phyloP scores from a whole-genome alignment of 441 rosid genomes.

The Metrosideros polymorpha region DNA sequence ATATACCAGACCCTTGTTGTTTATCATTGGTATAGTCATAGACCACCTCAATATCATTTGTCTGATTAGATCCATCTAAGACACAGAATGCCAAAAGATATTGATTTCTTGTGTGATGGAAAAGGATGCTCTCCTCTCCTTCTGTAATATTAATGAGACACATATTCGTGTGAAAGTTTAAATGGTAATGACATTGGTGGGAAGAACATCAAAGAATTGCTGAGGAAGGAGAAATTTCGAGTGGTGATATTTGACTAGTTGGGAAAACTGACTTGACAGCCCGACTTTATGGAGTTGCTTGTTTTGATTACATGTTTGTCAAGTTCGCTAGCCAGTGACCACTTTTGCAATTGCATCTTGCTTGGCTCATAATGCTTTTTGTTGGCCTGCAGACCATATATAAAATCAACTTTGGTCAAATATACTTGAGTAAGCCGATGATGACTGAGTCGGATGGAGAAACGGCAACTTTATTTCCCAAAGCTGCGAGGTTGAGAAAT shows the following conservation, averaged over 20 bases:
- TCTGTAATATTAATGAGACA: not conserved
- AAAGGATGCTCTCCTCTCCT: not conserved
- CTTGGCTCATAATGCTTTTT: not conserved
- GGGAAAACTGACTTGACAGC: not conserved
- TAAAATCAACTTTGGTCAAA: constrained; percentile 91
- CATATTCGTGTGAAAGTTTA: not conserved
- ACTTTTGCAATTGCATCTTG: not conserved
- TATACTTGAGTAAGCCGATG: constrained; percentile 96
- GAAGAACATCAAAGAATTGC: not conserved
- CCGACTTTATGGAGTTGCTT: not conserved
- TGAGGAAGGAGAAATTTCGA: not conserved
- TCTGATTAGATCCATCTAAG: not conserved
- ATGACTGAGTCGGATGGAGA: constrained; percentile 98
- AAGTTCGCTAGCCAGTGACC: not conserved
- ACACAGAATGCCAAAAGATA: not conserved
- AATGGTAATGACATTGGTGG: not conserved
- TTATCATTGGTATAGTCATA: not conserved
- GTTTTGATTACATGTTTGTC: not conserved
- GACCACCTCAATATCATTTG: not conserved
- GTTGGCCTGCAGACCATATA: constrained; percentile 64
- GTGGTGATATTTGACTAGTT: not conserved
- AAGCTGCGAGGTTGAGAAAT: constrained; percentile 96
- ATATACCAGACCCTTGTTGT: not conserved
- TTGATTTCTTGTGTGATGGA: not conserved
- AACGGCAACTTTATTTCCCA: constrained; percentile 91